A percentile compares a stretch with the other conserved stretches of the same genome.
Evolutionary conservation across 2,329 filamentous ascomycete species (phyloP).

Genomic region (Botrytis deweyae): DNA sequence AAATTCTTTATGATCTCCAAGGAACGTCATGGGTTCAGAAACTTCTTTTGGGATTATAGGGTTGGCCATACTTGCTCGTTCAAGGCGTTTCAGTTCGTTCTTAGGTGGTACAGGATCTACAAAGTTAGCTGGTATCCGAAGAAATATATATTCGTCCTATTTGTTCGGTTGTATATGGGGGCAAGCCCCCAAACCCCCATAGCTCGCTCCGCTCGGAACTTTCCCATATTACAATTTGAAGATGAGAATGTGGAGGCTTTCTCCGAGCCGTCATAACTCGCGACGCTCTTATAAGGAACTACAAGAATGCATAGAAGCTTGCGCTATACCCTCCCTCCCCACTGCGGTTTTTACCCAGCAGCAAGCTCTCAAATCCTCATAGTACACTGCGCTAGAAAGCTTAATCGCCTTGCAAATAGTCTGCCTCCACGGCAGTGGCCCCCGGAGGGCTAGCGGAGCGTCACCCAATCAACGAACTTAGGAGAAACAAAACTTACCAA

Average conservation of each 20-base stretch:
- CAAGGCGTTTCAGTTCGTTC: constrained; percentile 79
- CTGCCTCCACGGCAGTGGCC: constrained; percentile 12
- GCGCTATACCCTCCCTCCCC: too few relatives aligned
- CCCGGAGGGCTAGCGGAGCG: constrained; percentile 14
- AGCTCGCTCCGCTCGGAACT: not conserved
- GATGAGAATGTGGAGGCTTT: not conserved
- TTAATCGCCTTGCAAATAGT: not conserved
- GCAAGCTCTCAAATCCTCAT: not conserved
- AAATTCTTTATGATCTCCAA: constrained; percentile 78
- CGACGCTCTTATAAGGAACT: not conserved
- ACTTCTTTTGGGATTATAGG: constrained; percentile 79
- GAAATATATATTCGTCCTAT: not conserved
- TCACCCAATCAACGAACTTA: not conserved
- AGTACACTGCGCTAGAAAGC: not conserved
- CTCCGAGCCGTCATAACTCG: not conserved
- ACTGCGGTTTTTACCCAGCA: not conserved
- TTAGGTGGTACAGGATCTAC: constrained; percentile 78
- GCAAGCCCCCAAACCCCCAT: not conserved
- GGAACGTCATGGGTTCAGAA: constrained; percentile 71
- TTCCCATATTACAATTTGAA: not conserved
- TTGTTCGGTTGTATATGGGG: not conserved
- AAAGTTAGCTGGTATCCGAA: constrained; percentile 38
- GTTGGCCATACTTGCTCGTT: constrained; percentile 85
- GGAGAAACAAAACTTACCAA: constrained; percentile 52
- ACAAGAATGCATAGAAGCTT: not conserved